Evolutionary conservation across 2,329 filamentous ascomycete species (phyloP).

Genomic region (Sporothrix brasiliensis): DNA sequence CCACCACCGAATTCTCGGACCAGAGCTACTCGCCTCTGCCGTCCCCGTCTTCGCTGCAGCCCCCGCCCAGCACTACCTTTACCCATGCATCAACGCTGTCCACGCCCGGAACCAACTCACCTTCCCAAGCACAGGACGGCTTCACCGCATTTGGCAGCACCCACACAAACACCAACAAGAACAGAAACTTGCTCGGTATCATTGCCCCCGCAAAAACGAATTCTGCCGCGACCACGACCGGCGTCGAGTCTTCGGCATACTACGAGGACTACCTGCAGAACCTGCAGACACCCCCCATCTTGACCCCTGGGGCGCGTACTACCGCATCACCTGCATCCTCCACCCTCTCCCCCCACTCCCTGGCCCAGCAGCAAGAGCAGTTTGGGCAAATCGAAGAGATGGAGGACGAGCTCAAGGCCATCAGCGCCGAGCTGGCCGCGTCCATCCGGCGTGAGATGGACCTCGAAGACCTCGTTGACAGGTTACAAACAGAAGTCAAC

Average conservation of each 20-base stretch:
- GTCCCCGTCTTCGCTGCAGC: slow-evolving; percentile 45
- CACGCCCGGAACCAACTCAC: slow-evolving; percentile 42
- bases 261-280: slow-evolving; percentile 57
- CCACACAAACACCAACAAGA: slow-evolving; percentile 17
- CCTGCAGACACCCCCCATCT: slow-evolving; percentile 52
- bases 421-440: slow-evolving; percentile 86
- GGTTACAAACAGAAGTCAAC: slow-evolving; percentile 75
- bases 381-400: slow-evolving; percentile 72
- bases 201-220: slow-evolving; percentile 27
- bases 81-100: slow-evolving; percentile 50
- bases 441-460: slow-evolving; percentile 97
- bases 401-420: slow-evolving; percentile 90
- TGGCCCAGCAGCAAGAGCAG: slow-evolving; percentile 32
- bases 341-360: slow-evolving; percentile 45
- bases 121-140: slow-evolving; percentile 39
- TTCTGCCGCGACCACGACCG: slow-evolving; percentile 43
- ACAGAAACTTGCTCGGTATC: slow-evolving; percentile 29
- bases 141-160: neutral
- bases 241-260: slow-evolving; percentile 51
- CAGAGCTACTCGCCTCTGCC: slow-evolving; percentile 52
- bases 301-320: slow-evolving; percentile 38
- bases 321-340: slow-evolving; percentile 37
- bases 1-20: slow-evolving; percentile 56
- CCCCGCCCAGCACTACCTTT: slow-evolving; percentile 39
- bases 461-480: slow-evolving; percentile 88